Evolutionary conservation across 2,329 filamentous ascomycete species (phyloP).

Genomic region (Phialophora verrucosa): DNA sequence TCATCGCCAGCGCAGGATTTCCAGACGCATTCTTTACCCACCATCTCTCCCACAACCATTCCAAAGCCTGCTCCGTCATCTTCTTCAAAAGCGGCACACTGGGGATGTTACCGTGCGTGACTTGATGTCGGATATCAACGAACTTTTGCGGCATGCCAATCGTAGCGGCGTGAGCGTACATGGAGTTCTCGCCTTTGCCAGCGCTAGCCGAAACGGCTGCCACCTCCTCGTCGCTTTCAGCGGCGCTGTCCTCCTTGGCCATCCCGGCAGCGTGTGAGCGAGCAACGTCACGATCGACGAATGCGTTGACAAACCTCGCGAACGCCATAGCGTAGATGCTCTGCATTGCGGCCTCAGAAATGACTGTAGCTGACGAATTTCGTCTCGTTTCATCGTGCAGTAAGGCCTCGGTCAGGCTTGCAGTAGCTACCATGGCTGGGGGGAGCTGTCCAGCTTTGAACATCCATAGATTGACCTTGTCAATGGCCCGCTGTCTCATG

Average conservation of each 20-base stretch:
- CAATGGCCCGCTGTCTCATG: conserved; percentile 37
- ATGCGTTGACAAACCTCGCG: conserved; percentile 40
- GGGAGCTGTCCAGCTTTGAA: conserved; percentile 36
- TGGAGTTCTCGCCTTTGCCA: conserved; percentile 36
- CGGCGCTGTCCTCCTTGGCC: conserved; percentile 17
- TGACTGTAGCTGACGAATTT: conserved; percentile 9
- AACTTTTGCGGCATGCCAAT: conserved; percentile 61
- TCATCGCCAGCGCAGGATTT: conserved; percentile 27
- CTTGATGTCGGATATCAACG: conserved; percentile 81
- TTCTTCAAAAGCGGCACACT: conserved; percentile 69
- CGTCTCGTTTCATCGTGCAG: conserved; percentile 34
- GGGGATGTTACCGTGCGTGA: conserved; percentile 80
- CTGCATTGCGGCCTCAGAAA: conserved; percentile 37
- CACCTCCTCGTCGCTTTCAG: conserved; percentile 16
- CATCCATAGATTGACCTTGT: conserved; percentile 37
- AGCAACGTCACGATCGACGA: conserved; percentile 40
- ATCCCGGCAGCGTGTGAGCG: conserved; percentile 31
- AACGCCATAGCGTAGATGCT: conserved; percentile 41
- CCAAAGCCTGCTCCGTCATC: conserved; percentile 68
- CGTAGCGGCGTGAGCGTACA: conserved; percentile 38
- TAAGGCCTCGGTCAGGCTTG: conserved; percentile 37
- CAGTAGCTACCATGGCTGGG: conserved; percentile 36
- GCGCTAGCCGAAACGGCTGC: not conserved
- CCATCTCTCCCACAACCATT: conserved; percentile 72
- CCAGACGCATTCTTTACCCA: conserved; percentile 37